Evolutionary conservation across 1,284 basidiomycete genomes (phyloP).

Genomic region (Austroboletus novae-zelandiae): DNA sequence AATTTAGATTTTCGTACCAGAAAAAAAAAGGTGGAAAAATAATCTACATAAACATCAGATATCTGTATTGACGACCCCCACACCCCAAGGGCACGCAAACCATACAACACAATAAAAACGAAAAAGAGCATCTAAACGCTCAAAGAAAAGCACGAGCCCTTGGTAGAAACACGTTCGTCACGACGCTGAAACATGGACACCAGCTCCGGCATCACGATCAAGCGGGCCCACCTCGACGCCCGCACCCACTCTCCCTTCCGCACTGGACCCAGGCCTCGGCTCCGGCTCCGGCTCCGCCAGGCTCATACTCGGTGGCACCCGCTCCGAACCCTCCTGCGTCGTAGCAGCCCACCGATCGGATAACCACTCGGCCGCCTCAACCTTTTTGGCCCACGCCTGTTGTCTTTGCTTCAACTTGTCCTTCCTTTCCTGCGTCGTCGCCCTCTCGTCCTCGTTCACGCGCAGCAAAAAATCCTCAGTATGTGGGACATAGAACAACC

Average conservation of each 20-base stretch:
- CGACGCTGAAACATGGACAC: conserved; percentile 1
- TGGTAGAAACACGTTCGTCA: conserved; percentile 7
- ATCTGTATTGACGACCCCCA: too few relatives aligned
- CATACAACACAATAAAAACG: too few relatives aligned
- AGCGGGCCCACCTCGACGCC: not conserved
- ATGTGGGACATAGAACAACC: conserved; percentile 77
- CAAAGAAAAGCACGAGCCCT: not conserved
- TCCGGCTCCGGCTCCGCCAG: conserved; percentile 6
- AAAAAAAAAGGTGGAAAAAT: too few relatives aligned
- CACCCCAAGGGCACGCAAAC: too few relatives aligned
- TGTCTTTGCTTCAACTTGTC: conserved; percentile 10
- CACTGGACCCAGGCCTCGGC: not conserved
- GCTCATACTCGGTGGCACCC: not conserved
- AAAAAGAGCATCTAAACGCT: too few relatives aligned
- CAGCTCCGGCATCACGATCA: not conserved
- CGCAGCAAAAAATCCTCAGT: conserved; percentile 66
- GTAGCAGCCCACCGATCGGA: not conserved
- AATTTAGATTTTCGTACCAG: too few relatives aligned
- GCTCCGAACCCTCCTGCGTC: not conserved
- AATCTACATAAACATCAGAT: too few relatives aligned
- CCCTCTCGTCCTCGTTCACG: conserved; percentile 11
- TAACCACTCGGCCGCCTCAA: conserved; percentile 17
- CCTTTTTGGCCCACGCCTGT: conserved; percentile 14
- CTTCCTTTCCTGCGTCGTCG: not conserved
- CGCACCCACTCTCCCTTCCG: not conserved